Percentiles rank a stretch among this genome's conserved stretches.
Conservation (phyloP, 2,329 filamentous ascomycete species). For the Phialophora tarda region DNA sequence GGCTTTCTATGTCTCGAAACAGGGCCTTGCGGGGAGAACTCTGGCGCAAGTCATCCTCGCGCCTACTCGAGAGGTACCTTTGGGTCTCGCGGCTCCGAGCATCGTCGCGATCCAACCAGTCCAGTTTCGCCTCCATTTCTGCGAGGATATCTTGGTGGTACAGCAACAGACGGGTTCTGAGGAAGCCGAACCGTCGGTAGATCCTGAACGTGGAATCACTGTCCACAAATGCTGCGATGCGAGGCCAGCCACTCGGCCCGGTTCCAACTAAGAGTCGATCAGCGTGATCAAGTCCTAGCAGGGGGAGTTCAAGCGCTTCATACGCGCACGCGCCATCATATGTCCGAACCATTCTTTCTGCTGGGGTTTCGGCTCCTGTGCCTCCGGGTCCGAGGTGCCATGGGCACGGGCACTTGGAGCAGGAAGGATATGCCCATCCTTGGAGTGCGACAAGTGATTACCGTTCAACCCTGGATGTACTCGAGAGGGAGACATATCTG, state of each 20-base stretch:
- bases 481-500: not conserved
- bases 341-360: slow-evolving; percentile 1
- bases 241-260: slow-evolving; percentile 20
- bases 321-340: not conserved
- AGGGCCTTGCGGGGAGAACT: slow-evolving; percentile 7
- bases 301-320: not conserved
- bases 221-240: slow-evolving; percentile 46
- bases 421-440: not conserved
- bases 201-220: slow-evolving; percentile 52
- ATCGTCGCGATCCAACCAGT: slow-evolving; percentile 25
- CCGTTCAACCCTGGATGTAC: not conserved
- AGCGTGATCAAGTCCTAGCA: not conserved
- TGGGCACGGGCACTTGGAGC: not conserved
- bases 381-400: not conserved
- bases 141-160: slow-evolving; percentile 43
- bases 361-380: not conserved
- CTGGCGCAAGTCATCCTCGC: slow-evolving; percentile 22
- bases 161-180: slow-evolving; percentile 48
- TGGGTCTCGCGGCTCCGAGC: not conserved
- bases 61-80: slow-evolving; percentile 8
- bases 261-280: not conserved
- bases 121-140: slow-evolving; percentile 40
- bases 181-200: slow-evolving; percentile 51
- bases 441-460: not conserved
- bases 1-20: slow-evolving; percentile 15